These are phyloP conservation scores for Dactylella cylindrospora DNA, from an alignment of 2,329 filamentous ascomycete species.

Conservation along the genomic window DNA sequence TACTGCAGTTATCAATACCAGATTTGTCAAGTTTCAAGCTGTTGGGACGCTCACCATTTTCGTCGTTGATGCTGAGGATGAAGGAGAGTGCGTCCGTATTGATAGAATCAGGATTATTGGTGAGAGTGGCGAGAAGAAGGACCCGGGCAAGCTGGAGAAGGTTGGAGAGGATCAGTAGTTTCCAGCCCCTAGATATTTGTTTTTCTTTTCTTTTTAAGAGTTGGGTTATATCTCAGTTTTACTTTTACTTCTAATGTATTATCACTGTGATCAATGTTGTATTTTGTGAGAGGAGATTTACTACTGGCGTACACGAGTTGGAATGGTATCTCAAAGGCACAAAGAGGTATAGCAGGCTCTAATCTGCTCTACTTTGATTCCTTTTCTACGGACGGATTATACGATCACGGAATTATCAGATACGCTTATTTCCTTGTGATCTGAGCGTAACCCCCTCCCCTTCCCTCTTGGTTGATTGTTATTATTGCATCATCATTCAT, in stretches of 20 bases:
- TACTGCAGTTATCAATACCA: slow-evolving; percentile 71
- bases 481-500: too few relatives aligned
- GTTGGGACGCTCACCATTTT: slow-evolving; percentile 84
- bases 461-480: too few relatives aligned
- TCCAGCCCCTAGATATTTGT: not conserved
- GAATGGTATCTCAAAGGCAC: too few relatives aligned
- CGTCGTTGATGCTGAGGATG: slow-evolving; percentile 80
- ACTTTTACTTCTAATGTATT: not conserved
- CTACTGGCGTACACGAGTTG: too few relatives aligned
- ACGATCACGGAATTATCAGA: too few relatives aligned
- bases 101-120: slow-evolving; percentile 69
- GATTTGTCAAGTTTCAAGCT: slow-evolving; percentile 97
- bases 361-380: too few relatives aligned
- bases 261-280: too few relatives aligned
- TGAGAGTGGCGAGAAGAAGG: slow-evolving; percentile 85
- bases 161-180: slow-evolving; percentile 66
- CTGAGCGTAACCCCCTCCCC: too few relatives aligned
- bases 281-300: too few relatives aligned
- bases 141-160: slow-evolving; percentile 95
- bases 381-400: too few relatives aligned
- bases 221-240: not conserved
- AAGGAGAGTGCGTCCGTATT: slow-evolving; percentile 76
- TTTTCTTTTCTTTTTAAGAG: not conserved
- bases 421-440: too few relatives aligned
- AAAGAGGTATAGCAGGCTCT: too few relatives aligned